phyloP scores from a whole-genome alignment of 129 eudicot species.

The Centaurea solstitialis region DNA sequence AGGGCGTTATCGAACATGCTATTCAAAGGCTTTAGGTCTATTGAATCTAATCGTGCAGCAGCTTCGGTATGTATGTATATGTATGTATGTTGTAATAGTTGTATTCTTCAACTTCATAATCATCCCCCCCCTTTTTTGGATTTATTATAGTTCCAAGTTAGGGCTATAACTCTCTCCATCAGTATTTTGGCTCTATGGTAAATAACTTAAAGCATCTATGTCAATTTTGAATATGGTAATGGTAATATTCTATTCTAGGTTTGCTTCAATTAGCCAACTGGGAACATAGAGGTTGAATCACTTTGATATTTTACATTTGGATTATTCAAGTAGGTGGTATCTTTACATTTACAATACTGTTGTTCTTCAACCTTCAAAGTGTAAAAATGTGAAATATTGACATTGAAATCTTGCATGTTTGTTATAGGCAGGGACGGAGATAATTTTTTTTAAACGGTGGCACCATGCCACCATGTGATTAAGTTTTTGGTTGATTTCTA shows the following conservation, averaged over 20 bases:
- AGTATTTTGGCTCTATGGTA: not conserved
- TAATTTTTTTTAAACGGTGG: too few species aligned
- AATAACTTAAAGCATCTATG: not conserved
- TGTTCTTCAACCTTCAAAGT: not conserved
- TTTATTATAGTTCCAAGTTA: not conserved
- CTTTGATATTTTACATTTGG: not conserved
- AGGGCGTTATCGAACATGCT: constrained; percentile 53
- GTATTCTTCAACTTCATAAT: not conserved
- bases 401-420: not conserved
- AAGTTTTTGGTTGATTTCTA: too few species aligned
- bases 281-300: not conserved
- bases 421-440: not conserved
- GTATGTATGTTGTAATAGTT: constrained; percentile 43
- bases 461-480: too few species aligned
- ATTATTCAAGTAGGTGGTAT: too few species aligned
- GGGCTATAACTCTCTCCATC: not conserved
- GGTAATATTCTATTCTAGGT: too few species aligned
- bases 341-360: too few species aligned
- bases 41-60: constrained; percentile 42
- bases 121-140: not conserved
- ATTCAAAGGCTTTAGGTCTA: constrained; percentile 37
- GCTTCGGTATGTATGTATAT: constrained; percentile 47
- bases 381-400: not conserved
- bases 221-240: not conserved
- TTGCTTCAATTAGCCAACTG: not conserved